Conservation (phyloP, 2,329 filamentous ascomycete species). For the Macrophomina phaseolina region DNA sequence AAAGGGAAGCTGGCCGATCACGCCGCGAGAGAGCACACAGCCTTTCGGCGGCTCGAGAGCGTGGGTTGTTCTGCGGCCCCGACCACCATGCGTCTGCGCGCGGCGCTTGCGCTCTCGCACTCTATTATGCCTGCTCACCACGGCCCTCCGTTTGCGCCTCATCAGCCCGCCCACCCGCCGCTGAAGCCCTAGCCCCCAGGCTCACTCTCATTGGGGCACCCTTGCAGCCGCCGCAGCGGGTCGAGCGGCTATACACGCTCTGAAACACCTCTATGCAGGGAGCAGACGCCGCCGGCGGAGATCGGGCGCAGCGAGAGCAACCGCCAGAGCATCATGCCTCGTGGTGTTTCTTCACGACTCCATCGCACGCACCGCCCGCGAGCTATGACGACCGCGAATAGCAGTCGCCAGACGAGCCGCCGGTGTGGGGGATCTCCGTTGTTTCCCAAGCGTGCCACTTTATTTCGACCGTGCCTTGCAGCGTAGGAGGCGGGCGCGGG, state of each 20-base stretch:
- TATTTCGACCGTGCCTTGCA: conserved; percentile 17
- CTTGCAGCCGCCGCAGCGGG: conserved; percentile 23
- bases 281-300: conserved; percentile 7
- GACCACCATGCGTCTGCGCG: conserved; percentile 1
- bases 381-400: not conserved
- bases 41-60: conserved; percentile 13
- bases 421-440: conserved; percentile 18
- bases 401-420: not conserved
- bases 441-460: conserved; percentile 9
- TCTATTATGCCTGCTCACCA: not conserved
- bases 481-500: conserved; percentile 14
- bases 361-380: not conserved
- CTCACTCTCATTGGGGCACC: conserved; percentile 14
- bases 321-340: conserved; percentile 2
- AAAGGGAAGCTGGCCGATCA: conserved; percentile 22
- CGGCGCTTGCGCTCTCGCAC: conserved; percentile 14
- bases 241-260: conserved; percentile 19
- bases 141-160: conserved; percentile 21
- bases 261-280: conserved; percentile 19
- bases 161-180: conserved; percentile 7
- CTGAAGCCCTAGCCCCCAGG: not conserved
- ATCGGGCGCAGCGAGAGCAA: not conserved
- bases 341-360: conserved; percentile 8
- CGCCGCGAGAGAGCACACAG: conserved; percentile 2
- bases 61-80: conserved; percentile 8